These are phyloP conservation scores for Cyclostephanos invisitatus DNA, from an alignment of 108 stramenopile genomes.

Conservation along the genomic window DNA sequence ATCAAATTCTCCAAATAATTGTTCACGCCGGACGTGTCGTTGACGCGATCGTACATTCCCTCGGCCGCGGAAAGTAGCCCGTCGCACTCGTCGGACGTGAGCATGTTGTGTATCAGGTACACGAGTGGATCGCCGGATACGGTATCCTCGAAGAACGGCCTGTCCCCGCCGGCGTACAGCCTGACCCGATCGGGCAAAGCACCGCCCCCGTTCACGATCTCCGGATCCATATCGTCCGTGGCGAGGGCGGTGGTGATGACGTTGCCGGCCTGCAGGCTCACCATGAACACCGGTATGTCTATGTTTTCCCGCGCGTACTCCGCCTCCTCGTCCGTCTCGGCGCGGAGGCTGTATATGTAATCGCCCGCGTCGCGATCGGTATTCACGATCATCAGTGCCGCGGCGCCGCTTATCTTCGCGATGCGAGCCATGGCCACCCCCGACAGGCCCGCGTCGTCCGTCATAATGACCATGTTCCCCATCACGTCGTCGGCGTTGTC, in stretches of 20 bases:
- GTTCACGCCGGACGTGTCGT: constrained; percentile 29
- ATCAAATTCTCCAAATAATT: constrained; percentile 60
- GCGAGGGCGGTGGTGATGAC: constrained; percentile 80
- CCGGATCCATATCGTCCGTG: constrained; percentile 48
- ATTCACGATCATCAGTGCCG: constrained; percentile 84
- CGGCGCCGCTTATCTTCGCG: constrained; percentile 82
- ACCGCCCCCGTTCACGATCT: constrained; percentile 55
- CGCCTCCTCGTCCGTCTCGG: constrained; percentile 57
- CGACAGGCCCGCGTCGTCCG: constrained; percentile 65
- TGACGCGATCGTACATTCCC: constrained; percentile 43
- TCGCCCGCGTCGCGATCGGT: constrained; percentile 78
- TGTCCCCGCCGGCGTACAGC: constrained; percentile 86
- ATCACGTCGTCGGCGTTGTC: constrained; percentile 74
- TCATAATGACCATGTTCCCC: constrained; percentile 90
- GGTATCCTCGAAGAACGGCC: constrained; percentile 93
- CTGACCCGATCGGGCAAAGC: constrained; percentile 63
- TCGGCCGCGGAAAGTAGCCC: constrained; percentile 54
- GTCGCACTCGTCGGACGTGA: constrained; percentile 75
- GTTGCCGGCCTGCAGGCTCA: constrained; percentile 82
- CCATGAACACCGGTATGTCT: constrained; percentile 90
- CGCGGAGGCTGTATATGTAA: constrained; percentile 73
- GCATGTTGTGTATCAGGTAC: constrained; percentile 88
- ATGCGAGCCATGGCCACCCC: constrained; percentile 81
- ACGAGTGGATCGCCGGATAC: constrained; percentile 60
- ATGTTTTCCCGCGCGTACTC: constrained; percentile 59